Evolutionary conservation across 352 stramenopile species (phyloP).

Genomic region (Phytophthora parvispora): DNA sequence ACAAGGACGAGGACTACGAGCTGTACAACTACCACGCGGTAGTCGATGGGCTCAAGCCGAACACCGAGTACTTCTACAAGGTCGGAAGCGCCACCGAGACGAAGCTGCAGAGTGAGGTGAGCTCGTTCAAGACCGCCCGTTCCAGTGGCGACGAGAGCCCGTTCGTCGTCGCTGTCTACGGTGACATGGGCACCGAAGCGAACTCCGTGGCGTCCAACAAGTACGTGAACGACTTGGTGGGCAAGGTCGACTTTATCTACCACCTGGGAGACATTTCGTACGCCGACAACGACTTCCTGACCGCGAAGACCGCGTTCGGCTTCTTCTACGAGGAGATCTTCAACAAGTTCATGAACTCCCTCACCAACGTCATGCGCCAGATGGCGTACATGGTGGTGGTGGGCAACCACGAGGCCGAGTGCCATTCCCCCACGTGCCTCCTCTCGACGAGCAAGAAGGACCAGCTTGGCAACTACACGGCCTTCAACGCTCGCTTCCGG

Average conservation of each 20-base stretch:
- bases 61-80: constrained; percentile 50
- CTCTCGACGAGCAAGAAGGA: constrained; percentile 25
- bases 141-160: constrained; percentile 17
- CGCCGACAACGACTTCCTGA: constrained; percentile 35
- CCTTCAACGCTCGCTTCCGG: constrained; percentile 52
- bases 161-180: constrained; percentile 39
- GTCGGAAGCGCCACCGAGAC: constrained; percentile 10
- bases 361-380: constrained; percentile 44
- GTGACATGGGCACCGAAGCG: constrained; percentile 36
- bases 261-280: constrained; percentile 46
- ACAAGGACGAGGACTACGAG: constrained; percentile 50
- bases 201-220: constrained; percentile 39
- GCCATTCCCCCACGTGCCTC: constrained; percentile 46
- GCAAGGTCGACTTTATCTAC: constrained; percentile 40
- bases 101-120: constrained; percentile 34
- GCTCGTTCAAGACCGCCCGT: constrained; percentile 43
- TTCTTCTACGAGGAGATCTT: constrained; percentile 58
- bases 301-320: constrained; percentile 20
- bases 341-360: constrained; percentile 77
- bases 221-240: constrained; percentile 41
- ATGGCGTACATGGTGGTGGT: constrained; percentile 77
- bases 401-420: constrained; percentile 82
- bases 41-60: constrained; percentile 31
- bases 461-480: constrained; percentile 65
- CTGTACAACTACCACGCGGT: constrained; percentile 58